Conservation (phyloP, 176 grass and related monocot genomes). For the Oryza coarctata region DNA sequence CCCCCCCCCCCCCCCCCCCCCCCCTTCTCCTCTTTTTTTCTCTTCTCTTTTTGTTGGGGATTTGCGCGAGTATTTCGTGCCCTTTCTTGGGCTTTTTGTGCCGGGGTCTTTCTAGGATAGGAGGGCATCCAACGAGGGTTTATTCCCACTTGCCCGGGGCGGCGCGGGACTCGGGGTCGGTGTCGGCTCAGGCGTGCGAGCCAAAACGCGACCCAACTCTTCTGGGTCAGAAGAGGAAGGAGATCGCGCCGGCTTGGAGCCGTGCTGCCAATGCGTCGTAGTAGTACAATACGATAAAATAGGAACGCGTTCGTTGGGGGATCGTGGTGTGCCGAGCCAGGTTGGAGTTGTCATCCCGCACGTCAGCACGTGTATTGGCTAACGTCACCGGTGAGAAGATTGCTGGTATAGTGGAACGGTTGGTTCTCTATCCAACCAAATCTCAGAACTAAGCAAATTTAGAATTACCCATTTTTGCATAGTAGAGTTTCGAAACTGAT, state of each 20-base stretch:
- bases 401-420: too few species aligned
- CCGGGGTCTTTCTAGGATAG: constrained; percentile 34
- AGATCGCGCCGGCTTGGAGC: background rate
- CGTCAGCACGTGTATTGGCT: background rate
- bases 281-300: too few species aligned
- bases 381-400: too few species aligned
- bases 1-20: too few species aligned
- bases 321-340: too few species aligned
- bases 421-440: too few species aligned
- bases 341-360: background rate
- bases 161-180: background rate
- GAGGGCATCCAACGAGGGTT: constrained; percentile 48
- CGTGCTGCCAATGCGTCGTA: background rate
- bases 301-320: too few species aligned
- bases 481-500: too few species aligned
- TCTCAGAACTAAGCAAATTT: too few species aligned
- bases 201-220: background rate
- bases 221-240: too few species aligned
- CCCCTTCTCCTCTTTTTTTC: too few species aligned
- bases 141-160: constrained; percentile 22
- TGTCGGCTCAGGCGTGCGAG: background rate
- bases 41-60: background rate
- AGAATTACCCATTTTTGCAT: too few species aligned
- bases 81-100: background rate
- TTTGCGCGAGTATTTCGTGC: constrained; percentile 15